Evolutionary conservation across 148 eudicot genomes (phyloP).

Genomic region (Rhododendron molle): DNA sequence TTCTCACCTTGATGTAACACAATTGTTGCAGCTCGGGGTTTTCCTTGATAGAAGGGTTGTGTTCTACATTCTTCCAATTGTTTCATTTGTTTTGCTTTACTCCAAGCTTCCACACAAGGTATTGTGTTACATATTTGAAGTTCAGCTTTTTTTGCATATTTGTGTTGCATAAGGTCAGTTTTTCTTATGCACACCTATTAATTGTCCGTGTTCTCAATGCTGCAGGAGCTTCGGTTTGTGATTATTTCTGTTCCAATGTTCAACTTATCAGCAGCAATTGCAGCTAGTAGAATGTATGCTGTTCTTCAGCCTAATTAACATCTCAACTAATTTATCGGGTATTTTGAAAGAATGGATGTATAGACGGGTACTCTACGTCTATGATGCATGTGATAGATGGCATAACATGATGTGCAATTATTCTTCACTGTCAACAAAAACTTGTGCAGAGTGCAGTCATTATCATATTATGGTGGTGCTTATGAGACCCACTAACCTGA

Average conservation of each 20-base stretch:
- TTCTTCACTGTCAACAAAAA: neutral
- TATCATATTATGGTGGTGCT: neutral
- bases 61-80: constrained; percentile 61
- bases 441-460: neutral
- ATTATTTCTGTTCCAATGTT: constrained; percentile 80
- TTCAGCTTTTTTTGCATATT: neutral
- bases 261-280: constrained; percentile 80
- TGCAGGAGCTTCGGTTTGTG: constrained; percentile 90
- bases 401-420: neutral
- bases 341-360: neutral
- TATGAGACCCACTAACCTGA: neutral
- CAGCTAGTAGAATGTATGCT: constrained; percentile 89
- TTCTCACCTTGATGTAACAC: constrained; percentile 15
- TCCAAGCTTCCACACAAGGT: constrained; percentile 99
- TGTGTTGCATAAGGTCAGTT: neutral
- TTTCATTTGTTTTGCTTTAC: constrained; percentile 68
- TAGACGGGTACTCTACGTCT: neutral
- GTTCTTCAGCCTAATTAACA: neutral
- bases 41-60: constrained; percentile 77
- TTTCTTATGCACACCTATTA: neutral
- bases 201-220: constrained; percentile 12
- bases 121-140: constrained; percentile 12
- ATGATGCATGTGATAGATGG: neutral
- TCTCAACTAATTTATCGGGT: neutral
- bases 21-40: constrained; percentile 62